These are phyloP conservation scores for Lasiosphaeria miniovina DNA, from an alignment of 495 filamentous ascomycete species.

Conservation along the genomic window DNA sequence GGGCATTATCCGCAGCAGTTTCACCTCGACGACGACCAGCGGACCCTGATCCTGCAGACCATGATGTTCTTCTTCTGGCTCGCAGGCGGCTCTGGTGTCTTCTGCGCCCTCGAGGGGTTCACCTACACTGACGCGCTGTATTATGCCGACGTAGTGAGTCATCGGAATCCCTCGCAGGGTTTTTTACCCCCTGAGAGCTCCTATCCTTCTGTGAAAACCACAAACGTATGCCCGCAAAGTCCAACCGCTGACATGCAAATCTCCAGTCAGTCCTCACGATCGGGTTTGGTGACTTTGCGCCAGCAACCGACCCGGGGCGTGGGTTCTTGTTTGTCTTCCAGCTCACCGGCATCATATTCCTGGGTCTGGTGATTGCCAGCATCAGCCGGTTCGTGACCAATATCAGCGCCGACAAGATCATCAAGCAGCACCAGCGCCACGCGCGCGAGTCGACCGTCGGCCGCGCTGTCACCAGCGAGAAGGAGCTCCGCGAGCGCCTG, in stretches of 20 bases:
- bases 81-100: constrained; percentile 63
- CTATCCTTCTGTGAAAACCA: background rate
- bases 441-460: constrained; percentile 55
- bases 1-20: constrained; percentile 78
- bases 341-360: constrained; percentile 68
- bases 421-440: constrained; percentile 60
- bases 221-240: background rate
- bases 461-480: constrained; percentile 49
- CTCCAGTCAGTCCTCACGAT: constrained; percentile 59
- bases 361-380: constrained; percentile 72
- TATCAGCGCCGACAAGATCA: constrained; percentile 62
- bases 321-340: constrained; percentile 68
- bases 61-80: constrained; percentile 71
- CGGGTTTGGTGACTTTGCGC: constrained; percentile 62
- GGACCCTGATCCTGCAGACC: constrained; percentile 76
- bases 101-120: constrained; percentile 62
- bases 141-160: constrained; percentile 58
- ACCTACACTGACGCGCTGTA: constrained; percentile 66
- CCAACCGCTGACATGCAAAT: background rate
- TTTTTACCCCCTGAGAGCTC: background rate
- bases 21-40: constrained; percentile 67
- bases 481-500: constrained; percentile 40
- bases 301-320: constrained; percentile 47
- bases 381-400: constrained; percentile 63
- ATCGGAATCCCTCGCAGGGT: background rate